These are phyloP conservation scores for Sclerospora graminicola DNA, from an alignment of 352 stramenopile genomes.

Conservation along the genomic window DNA sequence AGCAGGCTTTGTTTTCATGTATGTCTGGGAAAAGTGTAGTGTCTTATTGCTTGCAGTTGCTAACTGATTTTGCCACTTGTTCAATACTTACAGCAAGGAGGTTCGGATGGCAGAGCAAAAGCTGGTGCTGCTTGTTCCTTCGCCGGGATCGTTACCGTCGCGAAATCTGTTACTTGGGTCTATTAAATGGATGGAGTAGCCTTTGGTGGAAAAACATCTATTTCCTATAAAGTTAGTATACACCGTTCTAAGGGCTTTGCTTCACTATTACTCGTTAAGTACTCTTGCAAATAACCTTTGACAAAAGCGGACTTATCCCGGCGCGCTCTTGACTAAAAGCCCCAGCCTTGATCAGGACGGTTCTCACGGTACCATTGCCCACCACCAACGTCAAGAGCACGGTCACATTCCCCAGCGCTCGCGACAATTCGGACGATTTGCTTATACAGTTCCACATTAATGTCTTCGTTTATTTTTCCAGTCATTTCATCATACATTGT, in stretches of 20 bases:
- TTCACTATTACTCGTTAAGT: no score
- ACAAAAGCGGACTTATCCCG: conserved; percentile 1
- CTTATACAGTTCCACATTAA: conserved; percentile 72
- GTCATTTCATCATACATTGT: conserved; percentile 70
- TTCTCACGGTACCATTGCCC: conserved; percentile 82
- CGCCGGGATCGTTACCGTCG: conserved; percentile 63
- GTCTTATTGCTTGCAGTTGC: no score
- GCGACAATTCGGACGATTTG: conserved; percentile 76
- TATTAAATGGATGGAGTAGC: conserved; percentile 81
- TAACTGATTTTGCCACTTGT: conserved; percentile 1
- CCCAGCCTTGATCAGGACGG: conserved; percentile 59
- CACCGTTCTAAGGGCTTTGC: background rate
- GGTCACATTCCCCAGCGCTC: conserved; percentile 72
- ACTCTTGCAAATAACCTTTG: background rate
- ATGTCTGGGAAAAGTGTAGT: conserved; percentile 13
- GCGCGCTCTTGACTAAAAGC: conserved; percentile 5
- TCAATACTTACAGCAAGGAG: conserved; percentile 41
- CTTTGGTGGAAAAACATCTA: conserved; percentile 1
- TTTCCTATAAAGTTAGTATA: background rate
- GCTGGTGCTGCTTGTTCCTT: conserved; percentile 76
- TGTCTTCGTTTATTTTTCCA: conserved; percentile 35
- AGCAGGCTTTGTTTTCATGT: conserved; percentile 82
- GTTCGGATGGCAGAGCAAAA: conserved; percentile 66
- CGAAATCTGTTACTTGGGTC: conserved; percentile 70
- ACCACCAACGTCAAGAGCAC: conserved; percentile 74